Evolutionary conservation across 1,139 yeast species (phyloP).

Genomic region (Blastobotrys indianensis): DNA sequence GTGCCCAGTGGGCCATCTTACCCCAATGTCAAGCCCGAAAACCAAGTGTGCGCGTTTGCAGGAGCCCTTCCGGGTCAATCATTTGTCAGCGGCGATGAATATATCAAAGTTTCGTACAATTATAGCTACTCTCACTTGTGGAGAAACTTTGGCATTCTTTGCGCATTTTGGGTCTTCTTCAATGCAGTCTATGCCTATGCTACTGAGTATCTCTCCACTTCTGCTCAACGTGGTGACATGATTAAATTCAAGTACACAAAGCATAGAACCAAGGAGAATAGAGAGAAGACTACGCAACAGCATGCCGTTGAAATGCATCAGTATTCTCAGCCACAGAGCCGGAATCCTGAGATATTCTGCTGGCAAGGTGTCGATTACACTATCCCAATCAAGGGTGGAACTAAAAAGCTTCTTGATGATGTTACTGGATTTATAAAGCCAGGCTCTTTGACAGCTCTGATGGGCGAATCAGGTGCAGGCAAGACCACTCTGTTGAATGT

Average conservation of each 20-base stretch:
- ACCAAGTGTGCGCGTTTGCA: conserved; percentile 39
- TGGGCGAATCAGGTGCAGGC: conserved; percentile 67
- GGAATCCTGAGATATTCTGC: conserved; percentile 32
- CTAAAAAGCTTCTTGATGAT: conserved; percentile 44
- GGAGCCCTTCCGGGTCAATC: conserved; percentile 39
- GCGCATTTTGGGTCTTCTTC: conserved; percentile 35
- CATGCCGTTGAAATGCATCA: conserved; percentile 41
- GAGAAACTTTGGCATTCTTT: conserved; percentile 36
- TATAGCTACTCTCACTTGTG: conserved; percentile 35
- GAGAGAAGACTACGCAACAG: too few relatives aligned
- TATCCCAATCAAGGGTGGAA: conserved; percentile 35
- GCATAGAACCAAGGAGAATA: too few relatives aligned
- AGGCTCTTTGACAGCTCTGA: conserved; percentile 52
- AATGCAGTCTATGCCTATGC: conserved; percentile 31
- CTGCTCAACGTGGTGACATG: background rate
- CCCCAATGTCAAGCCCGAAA: conserved; percentile 30
- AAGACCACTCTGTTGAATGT: conserved; percentile 55
- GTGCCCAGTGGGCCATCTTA: conserved; percentile 37
- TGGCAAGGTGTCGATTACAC: conserved; percentile 42
- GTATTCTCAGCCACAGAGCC: conserved; percentile 39
- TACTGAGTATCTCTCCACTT: conserved; percentile 28
- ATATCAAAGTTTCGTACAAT: conserved; percentile 33
- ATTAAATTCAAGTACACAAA: too few relatives aligned
- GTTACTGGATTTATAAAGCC: conserved; percentile 60
- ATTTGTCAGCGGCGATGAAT: conserved; percentile 40